A percentile compares a stretch with the other conserved stretches of the same genome.
phyloP scores from a whole-genome alignment of 1,284 basidiomycete species.

The Fistulina hepatica region DNA sequence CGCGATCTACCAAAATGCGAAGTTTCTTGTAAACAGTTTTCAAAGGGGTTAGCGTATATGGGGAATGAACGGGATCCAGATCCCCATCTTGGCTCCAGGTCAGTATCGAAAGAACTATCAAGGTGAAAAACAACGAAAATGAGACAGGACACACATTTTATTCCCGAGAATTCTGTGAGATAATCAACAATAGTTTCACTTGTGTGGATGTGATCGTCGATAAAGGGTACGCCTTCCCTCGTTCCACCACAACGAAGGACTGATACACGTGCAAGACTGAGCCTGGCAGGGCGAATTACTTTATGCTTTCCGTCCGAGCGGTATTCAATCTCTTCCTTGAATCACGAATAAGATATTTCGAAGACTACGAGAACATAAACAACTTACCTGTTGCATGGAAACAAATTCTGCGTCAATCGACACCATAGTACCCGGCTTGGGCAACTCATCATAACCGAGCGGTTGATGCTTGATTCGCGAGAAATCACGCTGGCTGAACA shows the following conservation, averaged over 20 bases:
- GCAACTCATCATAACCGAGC: slow-evolving; percentile 69
- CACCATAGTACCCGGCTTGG: slow-evolving; percentile 76
- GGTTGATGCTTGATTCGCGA: slow-evolving; percentile 69
- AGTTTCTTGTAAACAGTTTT: slow-evolving; percentile 98
- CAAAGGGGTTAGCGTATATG: slow-evolving; percentile 84
- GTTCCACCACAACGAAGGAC: slow-evolving; percentile 81
- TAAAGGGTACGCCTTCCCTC: slow-evolving; percentile 80
- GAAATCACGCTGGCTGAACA: slow-evolving; percentile 61
- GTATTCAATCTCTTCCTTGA: slow-evolving; percentile 87
- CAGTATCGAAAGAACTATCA: not conserved
- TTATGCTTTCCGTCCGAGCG: slow-evolving; percentile 92
- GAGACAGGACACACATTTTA: slow-evolving; percentile 57
- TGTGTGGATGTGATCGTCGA: slow-evolving; percentile 96
- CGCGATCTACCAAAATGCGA: slow-evolving; percentile 86
- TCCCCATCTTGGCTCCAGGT: slow-evolving; percentile 53
- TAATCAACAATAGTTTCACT: slow-evolving; percentile 94
- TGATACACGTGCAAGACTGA: slow-evolving; percentile 90
- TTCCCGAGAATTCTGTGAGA: slow-evolving; percentile 93
- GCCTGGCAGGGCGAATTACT: slow-evolving; percentile 81
- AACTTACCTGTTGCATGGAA: slow-evolving; percentile 75
- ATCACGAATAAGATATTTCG: slow-evolving; percentile 5
- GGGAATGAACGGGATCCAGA: slow-evolving; percentile 75
- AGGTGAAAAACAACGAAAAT: slow-evolving; percentile 2
- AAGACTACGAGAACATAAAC: slow-evolving; percentile 1
- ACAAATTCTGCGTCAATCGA: slow-evolving; percentile 99